Evolutionary conservation across 164 flowering plant species (phyloP), one percentile per base, ranked within the genome.

Genomic region (Piper betle): DNA sequence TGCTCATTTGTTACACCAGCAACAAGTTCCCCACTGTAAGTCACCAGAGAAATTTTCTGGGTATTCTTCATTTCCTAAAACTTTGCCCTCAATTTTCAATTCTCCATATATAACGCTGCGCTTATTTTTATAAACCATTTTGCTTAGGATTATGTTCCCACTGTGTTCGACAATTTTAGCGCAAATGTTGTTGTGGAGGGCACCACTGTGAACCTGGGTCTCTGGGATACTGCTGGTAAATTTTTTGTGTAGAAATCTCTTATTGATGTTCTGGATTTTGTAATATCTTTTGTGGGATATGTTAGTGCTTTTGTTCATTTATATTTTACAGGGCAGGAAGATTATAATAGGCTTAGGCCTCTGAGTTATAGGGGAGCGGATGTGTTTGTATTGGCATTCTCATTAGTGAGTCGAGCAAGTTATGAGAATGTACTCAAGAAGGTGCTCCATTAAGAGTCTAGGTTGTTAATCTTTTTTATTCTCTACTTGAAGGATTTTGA

Each of bases 211-310:
- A 93, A 90, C 72, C 80, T 93, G 69, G 99, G 99, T 62, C 95
- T 93, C 57, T 93, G 99, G 99, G 99, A 93, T 68, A 93, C 99
- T 11, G 99, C 97, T 68, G 99, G 97, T 93, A 74, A 74, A 40
- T 39, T 62, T 50, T 58, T 39, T 37, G 8, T 25, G 33, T 62
- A n/a, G 17, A 37, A 12, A 6, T 38, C 3, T 62, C 39, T 53
- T n/a, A 46, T 46, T 46, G 9, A 46, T 10, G 50, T 12, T 12
- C 50, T 46, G 15, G 50, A 46, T 46, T 46, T 15, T 46, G 15
- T 10, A 46, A 46, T 2, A 9, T 8, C 9, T 46, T 42, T 40
- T 4, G 15, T 3, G 4, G 5, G 12, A 11, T 37, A 9, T 25
- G 12, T 1, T 39, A 37, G 17, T 58, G 61, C 13, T 17, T 7